Percentiles rank a stretch among this genome's conserved stretches.
phyloP scores from a whole-genome alignment of 1,139 yeast species.

The Zygoascus hellenicus region DNA sequence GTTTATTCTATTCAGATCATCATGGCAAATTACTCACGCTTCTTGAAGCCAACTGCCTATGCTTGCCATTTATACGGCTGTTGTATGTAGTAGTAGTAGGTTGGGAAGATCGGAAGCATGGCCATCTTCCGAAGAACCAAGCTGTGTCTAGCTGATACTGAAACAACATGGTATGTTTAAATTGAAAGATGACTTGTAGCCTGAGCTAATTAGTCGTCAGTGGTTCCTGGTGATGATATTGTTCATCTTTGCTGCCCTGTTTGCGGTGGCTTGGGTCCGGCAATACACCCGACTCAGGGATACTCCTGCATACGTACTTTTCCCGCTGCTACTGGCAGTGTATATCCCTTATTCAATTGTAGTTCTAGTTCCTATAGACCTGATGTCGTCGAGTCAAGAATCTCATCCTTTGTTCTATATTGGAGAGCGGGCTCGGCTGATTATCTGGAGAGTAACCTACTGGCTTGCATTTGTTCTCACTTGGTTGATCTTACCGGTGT shows the following conservation, averaged over 20 bases:
- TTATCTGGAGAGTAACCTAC: conserved; percentile 67
- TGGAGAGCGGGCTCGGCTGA: conserved; percentile 44
- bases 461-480: conserved; percentile 76
- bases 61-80: too few relatives aligned
- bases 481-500: conserved; percentile 62
- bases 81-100: neutral
- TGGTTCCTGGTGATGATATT: conserved; percentile 19
- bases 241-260: conserved; percentile 31
- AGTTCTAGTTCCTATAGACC: conserved; percentile 51
- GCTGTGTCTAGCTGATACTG: neutral
- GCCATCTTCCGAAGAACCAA: neutral
- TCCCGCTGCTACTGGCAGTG: conserved; percentile 42
- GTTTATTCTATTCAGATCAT: too few relatives aligned
- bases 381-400: conserved; percentile 36
- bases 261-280: conserved; percentile 34
- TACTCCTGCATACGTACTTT: conserved; percentile 39
- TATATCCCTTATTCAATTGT: conserved; percentile 52
- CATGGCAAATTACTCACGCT: neutral
- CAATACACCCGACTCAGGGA: conserved; percentile 33
- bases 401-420: conserved; percentile 36
- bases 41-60: neutral
- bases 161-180: neutral
- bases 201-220: conserved; percentile 12
- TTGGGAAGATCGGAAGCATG: neutral
- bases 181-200: neutral